Base-by-base conservation (phyloP, 306 rosid species). In the Sicyos baderoa region DNA sequence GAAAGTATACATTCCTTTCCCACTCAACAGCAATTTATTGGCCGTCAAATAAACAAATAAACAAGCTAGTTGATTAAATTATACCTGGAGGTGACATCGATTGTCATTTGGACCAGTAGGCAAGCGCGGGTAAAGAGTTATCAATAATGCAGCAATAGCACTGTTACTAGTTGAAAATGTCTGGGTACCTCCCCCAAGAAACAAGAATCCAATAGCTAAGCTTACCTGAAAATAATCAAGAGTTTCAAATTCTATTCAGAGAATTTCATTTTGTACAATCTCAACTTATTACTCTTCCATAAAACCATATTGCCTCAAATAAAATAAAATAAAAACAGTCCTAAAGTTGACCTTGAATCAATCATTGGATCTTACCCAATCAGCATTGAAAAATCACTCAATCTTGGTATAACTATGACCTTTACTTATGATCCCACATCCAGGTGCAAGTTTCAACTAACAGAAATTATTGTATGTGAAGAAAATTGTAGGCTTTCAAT, bases 31-130 rank as follows among this genome's bases (percentile, higher is more conserved):
- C 27, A 48, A 69, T 52, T 50, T 69, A 52, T 17, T 29, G 37
- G 44, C 44, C 5, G 21, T 47, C 25, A 25, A 16, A 48, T 14
- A 23, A 54, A 4, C 16, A 13, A 54, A 54, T 18, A 54, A 25
- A 57, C 7, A 57, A 25, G 49, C 22, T 13, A 13, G 58, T 40
- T 44, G 74, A 71, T 69, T 53, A 40, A 55, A 71, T 45, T 12
- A 52, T 84, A 92, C 98, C 98, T 92, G 98, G 79, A 92, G 95
- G 85, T 92, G 98, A 83, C 96, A 89, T 74, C 93, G 88, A 72
- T 89, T 89, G 81, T 92, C 98, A 68, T 86, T 92, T 70, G 98
- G 95, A 61, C 96, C 96, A 71, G 89, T 85, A 63, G 98, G 98
- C 84, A 92, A 78, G 73, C 95, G 95, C 65, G 98, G 96, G 80